phyloP scores from a whole-genome alignment of 2,329 filamentous ascomycete species.

The Leptographium galeiforme region DNA sequence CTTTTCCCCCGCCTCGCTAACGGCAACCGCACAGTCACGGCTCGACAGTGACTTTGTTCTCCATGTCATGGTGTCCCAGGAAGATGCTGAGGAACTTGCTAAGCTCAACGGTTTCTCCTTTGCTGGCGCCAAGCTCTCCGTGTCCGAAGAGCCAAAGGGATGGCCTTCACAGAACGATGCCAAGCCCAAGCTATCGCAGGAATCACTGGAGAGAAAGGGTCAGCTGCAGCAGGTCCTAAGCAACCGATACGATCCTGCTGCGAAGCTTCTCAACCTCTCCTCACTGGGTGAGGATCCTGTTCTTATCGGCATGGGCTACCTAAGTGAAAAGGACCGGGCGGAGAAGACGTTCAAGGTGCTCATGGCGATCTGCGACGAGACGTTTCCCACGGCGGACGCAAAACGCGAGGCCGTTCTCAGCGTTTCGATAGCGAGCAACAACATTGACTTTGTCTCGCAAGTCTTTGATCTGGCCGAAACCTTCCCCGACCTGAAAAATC shows the following conservation, averaged over 20 bases:
- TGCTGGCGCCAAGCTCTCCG: slow-evolving; percentile 48
- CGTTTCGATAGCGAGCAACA: slow-evolving; percentile 71
- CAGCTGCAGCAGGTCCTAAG: slow-evolving; percentile 59
- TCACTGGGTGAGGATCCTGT: slow-evolving; percentile 58
- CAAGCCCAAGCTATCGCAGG: slow-evolving; percentile 28
- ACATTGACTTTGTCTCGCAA: slow-evolving; percentile 55
- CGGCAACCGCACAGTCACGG: slow-evolving; percentile 46
- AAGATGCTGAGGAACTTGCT: slow-evolving; percentile 49
- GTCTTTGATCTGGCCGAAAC: slow-evolving; percentile 66
- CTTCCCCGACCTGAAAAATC: slow-evolving; percentile 73
- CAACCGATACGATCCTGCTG: slow-evolving; percentile 55
- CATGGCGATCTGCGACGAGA: slow-evolving; percentile 70
- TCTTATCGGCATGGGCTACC: slow-evolving; percentile 62
- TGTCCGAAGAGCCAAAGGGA: slow-evolving; percentile 31
- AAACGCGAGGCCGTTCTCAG: slow-evolving; percentile 70
- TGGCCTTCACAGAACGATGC: slow-evolving; percentile 20
- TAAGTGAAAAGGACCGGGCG: slow-evolving; percentile 54
- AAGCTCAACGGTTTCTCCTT: slow-evolving; percentile 58
- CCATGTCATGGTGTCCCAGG: slow-evolving; percentile 51
- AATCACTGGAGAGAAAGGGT: slow-evolving; percentile 48
- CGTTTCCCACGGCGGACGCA: slow-evolving; percentile 58
- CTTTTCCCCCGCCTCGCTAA: slow-evolving; percentile 47
- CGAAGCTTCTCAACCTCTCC: slow-evolving; percentile 76
- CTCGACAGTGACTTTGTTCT: slow-evolving; percentile 51
- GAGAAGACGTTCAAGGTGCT: slow-evolving; percentile 86